These are phyloP conservation scores for Trichoderma citrinoviride DNA, from an alignment of 2,329 filamentous ascomycete species.

Conservation along the genomic window DNA sequence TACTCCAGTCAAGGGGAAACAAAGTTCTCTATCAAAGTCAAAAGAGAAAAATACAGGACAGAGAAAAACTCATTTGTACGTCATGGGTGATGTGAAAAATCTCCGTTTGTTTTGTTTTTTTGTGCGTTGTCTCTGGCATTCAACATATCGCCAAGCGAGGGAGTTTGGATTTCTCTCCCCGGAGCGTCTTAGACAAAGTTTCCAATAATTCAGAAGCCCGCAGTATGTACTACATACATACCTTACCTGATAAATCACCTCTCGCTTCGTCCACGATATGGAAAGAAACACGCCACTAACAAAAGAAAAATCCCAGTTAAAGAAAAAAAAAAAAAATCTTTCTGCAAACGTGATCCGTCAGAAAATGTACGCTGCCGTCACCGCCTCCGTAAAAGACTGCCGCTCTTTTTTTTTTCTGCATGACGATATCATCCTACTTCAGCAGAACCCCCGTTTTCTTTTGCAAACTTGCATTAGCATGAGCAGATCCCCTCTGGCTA, in stretches of 20 bases:
- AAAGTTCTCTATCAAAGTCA: neutral
- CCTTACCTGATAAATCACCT: too few species aligned
- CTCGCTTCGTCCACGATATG: too few species aligned
- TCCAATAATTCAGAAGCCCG: neutral
- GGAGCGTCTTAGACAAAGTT: constrained; percentile 11
- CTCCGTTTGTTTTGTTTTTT: neutral
- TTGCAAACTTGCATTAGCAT: constrained; percentile 14
- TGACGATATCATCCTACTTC: too few species aligned
- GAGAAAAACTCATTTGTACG: too few species aligned
- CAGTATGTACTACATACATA: too few species aligned
- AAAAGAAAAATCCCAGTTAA: neutral
- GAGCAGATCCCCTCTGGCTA: constrained; percentile 5
- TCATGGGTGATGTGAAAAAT: too few species aligned
- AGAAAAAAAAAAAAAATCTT: neutral
- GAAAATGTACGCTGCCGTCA: constrained; percentile 8
- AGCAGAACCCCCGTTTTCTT: neutral
- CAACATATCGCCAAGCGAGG: neutral
- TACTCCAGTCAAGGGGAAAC: too few species aligned
- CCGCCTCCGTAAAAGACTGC: constrained; percentile 2
- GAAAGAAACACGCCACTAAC: neutral
- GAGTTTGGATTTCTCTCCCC: neutral
- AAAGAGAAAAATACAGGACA: neutral
- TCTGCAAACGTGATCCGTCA: neutral
- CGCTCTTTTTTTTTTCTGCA: too few species aligned
- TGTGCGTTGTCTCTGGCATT: neutral